These are phyloP conservation scores for Leccinum subtestaceum DNA, from an alignment of 768 basidiomycete genomes.

Conservation along the genomic window DNA sequence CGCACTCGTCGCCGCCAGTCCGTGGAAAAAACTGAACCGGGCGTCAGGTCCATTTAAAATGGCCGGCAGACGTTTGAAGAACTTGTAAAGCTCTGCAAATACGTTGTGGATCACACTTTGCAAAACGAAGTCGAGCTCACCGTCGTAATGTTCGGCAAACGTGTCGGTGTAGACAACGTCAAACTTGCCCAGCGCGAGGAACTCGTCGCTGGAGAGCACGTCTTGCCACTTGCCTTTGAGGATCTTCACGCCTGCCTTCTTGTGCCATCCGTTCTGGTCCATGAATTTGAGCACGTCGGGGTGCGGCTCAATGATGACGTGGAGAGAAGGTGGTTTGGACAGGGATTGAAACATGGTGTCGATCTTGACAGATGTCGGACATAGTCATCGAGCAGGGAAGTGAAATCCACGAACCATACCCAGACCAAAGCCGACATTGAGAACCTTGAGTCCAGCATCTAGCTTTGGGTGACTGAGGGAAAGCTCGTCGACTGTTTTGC, in stretches of 20 bases:
- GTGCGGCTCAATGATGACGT: conserved; percentile 94
- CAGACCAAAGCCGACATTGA: conserved; percentile 94
- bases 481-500: conserved; percentile 67
- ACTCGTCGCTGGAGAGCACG: conserved; percentile 55
- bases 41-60: conserved; percentile 72
- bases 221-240: conserved; percentile 96
- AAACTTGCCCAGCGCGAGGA: conserved; percentile 70
- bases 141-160: conserved; percentile 83
- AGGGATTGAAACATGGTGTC: conserved; percentile 77
- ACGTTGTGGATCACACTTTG: background rate
- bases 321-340: conserved; percentile 55
- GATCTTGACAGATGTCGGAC: conserved; percentile 49
- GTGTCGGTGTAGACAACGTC: conserved; percentile 92
- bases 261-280: conserved; percentile 72
- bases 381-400: background rate
- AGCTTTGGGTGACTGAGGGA: conserved; percentile 50
- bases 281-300: conserved; percentile 86
- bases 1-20: conserved; percentile 91
- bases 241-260: conserved; percentile 71
- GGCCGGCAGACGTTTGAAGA: conserved; percentile 79
- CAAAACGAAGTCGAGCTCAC: conserved; percentile 29
- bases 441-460: conserved; percentile 51
- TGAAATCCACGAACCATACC: conserved; percentile 63
- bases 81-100: conserved; percentile 59
- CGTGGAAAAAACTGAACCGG: conserved; percentile 95